Evolutionary conservation across 805 yeast species (phyloP), one percentile per base, ranked within the genome.

Genomic region (Yueomyces sp.): DNA sequence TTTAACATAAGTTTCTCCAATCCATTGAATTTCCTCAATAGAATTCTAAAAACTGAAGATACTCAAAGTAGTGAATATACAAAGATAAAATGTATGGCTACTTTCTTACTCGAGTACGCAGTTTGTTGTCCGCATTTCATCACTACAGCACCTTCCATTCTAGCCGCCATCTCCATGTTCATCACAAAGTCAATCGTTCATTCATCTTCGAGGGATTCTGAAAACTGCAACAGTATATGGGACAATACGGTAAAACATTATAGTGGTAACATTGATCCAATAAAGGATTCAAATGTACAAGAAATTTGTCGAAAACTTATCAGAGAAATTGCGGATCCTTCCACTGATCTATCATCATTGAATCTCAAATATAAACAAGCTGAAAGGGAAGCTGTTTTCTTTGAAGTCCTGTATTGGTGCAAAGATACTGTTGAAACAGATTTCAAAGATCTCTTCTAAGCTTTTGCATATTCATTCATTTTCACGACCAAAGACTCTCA

Each of bases 11-110:
- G 83, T 49, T 83, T 81, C 60, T 94, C 95, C 40, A 85, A 83
- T 57, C 95, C 96, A 41, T 76, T 86, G 81, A 85, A 86, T 62
- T 87, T 87, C 58, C 66, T 87, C 54, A 74, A 95, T 56, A 72
- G 95, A 57, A 79, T 85, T 40, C 83, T 94, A 37, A 85, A 84
- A 56, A 95, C 94, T 39, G 95, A 85, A 61, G 81, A 81, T 55
- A 5, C 5, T 26, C 5, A 34, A 9, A 5, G n/a, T 34, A 6
- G 6, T 6, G 33, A 30, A 30, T 30, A 6, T 30, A 72, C 52
- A 81, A 86, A 26, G 42, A 45, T 4, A 28, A 32, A 11, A 38
- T 34, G 33, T 44, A 68, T 84, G 49, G 95, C 90, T 32, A 85
- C 85, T 58, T 85, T 83, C 60, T 65, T 86, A 43, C 63, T 86